Conservation (phyloP, 495 filamentous ascomycete genomes). For the Daldinia vernicosa region DNA sequence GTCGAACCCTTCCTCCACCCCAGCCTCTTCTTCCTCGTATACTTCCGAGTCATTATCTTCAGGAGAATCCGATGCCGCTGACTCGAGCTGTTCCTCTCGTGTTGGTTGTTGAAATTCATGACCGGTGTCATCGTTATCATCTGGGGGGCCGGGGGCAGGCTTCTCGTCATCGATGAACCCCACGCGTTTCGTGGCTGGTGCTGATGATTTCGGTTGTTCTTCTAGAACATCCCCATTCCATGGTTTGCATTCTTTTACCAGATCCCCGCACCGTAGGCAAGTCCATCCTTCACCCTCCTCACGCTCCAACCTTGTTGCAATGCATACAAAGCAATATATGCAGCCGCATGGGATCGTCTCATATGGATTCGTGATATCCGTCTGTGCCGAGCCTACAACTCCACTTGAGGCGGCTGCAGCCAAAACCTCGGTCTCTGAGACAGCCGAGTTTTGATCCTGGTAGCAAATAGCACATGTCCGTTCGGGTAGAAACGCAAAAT, state of each 20-base stretch:
- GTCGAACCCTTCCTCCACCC: conserved; percentile 50
- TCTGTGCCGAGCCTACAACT: conserved; percentile 85
- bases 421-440: conserved; percentile 74
- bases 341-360: conserved; percentile 91
- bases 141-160: conserved; percentile 24
- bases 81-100: conserved; percentile 18
- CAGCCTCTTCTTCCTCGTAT: conserved; percentile 58
- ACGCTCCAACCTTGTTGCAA: conserved; percentile 86
- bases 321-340: conserved; percentile 95
- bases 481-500: conserved; percentile 86
- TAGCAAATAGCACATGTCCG: conserved; percentile 98
- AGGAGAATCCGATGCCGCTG: conserved; percentile 33
- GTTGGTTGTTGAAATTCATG: conserved; percentile 9
- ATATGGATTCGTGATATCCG: conserved; percentile 96
- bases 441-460: conserved; percentile 82
- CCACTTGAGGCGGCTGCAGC: conserved; percentile 71
- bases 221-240: conserved; percentile 89
- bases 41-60: conserved; percentile 52
- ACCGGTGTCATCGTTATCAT: conserved; percentile 30
- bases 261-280: conserved; percentile 89
- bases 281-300: conserved; percentile 97
- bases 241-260: conserved; percentile 87
- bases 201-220: conserved; percentile 59
- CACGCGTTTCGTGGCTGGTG: conserved; percentile 69
- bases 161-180: conserved; percentile 71